phyloP scores from a whole-genome alignment of 306 rosid species.

The Casuarina glauca region DNA sequence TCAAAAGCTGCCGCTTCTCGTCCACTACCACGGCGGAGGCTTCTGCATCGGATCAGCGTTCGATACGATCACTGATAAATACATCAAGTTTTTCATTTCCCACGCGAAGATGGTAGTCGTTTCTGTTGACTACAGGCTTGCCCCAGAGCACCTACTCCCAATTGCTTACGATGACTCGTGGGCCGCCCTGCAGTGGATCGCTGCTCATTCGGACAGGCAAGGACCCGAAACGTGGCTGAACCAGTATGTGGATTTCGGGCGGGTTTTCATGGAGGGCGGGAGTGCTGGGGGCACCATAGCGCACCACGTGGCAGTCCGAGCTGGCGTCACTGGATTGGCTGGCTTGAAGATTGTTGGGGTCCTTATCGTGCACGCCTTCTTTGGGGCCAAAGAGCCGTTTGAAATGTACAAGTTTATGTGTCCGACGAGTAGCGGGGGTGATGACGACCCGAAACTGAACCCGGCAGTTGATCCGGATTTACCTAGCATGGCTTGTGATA shows the following conservation, averaged over 20 bases:
- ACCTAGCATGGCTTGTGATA: slow-evolving; percentile 9
- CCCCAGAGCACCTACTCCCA: slow-evolving; percentile 34
- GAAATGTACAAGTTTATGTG: slow-evolving; percentile 24
- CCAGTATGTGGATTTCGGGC: slow-evolving; percentile 20
- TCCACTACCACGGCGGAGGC: slow-evolving; percentile 37
- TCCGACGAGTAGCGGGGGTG: slow-evolving; percentile 16
- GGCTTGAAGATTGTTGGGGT: slow-evolving; percentile 16
- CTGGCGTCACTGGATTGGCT: slow-evolving; percentile 13
- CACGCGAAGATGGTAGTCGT: slow-evolving; percentile 20
- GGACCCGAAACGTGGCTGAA: slow-evolving; percentile 35
- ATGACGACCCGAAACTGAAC: slow-evolving; percentile 30
- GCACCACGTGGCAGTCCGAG: slow-evolving; percentile 29
- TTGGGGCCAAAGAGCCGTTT: slow-evolving; percentile 15
- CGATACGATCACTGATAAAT: neutral
- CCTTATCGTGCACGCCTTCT: slow-evolving; percentile 24
- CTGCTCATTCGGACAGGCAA: slow-evolving; percentile 2
- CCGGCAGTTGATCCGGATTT: slow-evolving; percentile 23
- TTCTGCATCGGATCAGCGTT: slow-evolving; percentile 36
- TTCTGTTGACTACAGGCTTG: slow-evolving; percentile 32
- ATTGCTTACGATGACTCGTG: slow-evolving; percentile 32
- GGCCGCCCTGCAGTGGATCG: slow-evolving; percentile 33
- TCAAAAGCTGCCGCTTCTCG: slow-evolving; percentile 28
- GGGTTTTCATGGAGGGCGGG: slow-evolving; percentile 32
- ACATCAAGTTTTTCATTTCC: slow-evolving; percentile 8
- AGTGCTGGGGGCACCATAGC: slow-evolving; percentile 35